Conservation (phyloP, 163 green algal genomes). For the Chloromonas sp. region DNA sequence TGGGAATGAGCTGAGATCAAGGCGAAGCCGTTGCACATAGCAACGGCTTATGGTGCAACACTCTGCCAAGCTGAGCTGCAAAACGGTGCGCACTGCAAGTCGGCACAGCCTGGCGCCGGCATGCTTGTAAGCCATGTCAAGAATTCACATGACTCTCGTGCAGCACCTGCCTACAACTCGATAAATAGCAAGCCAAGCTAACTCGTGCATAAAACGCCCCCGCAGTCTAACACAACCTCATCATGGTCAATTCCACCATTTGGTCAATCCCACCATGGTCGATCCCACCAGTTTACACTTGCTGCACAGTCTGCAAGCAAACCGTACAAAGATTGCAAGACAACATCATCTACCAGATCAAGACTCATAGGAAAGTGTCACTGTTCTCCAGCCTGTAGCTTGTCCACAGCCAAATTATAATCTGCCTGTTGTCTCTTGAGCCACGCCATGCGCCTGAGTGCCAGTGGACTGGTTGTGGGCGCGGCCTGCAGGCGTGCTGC, state of each 20-base stretch:
- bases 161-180: no score
- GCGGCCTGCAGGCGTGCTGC: background rate
- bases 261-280: background rate
- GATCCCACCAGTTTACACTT: background rate
- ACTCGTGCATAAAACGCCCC: no score
- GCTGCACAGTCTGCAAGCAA: background rate
- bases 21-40: no score
- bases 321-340: background rate
- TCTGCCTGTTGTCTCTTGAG: background rate
- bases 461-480: background rate
- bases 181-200: no score
- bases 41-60: no score
- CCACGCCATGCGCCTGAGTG: background rate
- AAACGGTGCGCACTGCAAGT: no score
- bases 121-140: no score
- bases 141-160: no score
- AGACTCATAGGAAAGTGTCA: background rate
- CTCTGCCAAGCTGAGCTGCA: no score
- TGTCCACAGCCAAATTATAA: background rate
- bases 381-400: background rate
- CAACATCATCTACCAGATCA: background rate
- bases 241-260: background rate
- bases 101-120: no score
- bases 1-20: no score
- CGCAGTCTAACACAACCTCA: no score